Conservation (phyloP, 2,329 filamentous ascomycete species). For the Fusarium austroafricanum region DNA sequence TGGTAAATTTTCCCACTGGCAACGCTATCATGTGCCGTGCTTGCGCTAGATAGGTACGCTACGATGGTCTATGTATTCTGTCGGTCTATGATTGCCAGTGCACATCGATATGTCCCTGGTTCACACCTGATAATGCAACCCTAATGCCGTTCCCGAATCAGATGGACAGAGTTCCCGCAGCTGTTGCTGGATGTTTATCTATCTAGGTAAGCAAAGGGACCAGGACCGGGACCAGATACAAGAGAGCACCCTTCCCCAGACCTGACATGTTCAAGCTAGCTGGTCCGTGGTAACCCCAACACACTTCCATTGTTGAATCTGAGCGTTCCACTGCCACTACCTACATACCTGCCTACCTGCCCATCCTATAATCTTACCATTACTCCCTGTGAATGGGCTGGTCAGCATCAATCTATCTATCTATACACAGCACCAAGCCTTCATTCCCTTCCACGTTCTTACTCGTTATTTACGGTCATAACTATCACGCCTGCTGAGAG, state of each 20-base stretch:
- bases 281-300: constrained; percentile 23
- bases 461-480: constrained; percentile 15
- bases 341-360: background rate
- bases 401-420: constrained; percentile 15
- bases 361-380: constrained; percentile 6
- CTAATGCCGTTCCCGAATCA: constrained; percentile 36
- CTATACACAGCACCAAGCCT: constrained; percentile 6
- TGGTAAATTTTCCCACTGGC: constrained; percentile 12
- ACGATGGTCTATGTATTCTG: background rate
- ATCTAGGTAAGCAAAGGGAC: constrained; percentile 6
- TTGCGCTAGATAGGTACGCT: constrained; percentile 22
- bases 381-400: constrained; percentile 6
- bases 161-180: constrained; percentile 8
- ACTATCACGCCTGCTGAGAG: constrained; percentile 25
- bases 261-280: constrained; percentile 15
- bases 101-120: constrained; percentile 35
- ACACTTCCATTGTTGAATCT: constrained; percentile 12
- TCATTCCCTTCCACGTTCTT: constrained; percentile 1
- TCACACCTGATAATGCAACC: constrained; percentile 40
- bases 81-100: constrained; percentile 30
- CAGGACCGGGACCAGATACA: constrained; percentile 20
- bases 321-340: constrained; percentile 1
- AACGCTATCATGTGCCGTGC: constrained; percentile 26
- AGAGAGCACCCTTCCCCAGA: constrained; percentile 34
- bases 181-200: constrained; percentile 17